phyloP scores from a whole-genome alignment of 208 protist genomes.

The Acanthamoeba rhysodes region DNA sequence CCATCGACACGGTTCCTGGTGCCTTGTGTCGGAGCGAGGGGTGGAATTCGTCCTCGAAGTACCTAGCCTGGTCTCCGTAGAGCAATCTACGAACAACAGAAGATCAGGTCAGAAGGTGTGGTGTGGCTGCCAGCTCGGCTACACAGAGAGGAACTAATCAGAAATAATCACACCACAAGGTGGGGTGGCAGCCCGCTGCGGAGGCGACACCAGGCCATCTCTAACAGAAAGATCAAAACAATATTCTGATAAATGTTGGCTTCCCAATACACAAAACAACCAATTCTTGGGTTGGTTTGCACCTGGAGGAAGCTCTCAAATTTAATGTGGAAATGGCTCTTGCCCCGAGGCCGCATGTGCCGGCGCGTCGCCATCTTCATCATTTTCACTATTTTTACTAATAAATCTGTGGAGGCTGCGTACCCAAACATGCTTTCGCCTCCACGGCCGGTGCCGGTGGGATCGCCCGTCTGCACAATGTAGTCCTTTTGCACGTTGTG shows the following conservation, averaged over 20 bases:
- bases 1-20: constrained; percentile 89
- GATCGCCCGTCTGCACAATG: constrained; percentile 93
- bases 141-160: not conserved
- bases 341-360: not conserved
- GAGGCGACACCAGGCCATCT: not conserved
- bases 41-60: constrained; percentile 92
- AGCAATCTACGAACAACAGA: constrained; percentile 61
- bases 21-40: constrained; percentile 81
- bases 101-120: not conserved
- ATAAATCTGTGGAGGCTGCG: not conserved
- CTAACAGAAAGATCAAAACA: too few species aligned
- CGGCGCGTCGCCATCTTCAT: not conserved
- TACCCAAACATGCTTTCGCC: constrained; percentile 90
- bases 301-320: not conserved
- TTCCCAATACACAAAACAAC: constrained; percentile 2
- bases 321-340: not conserved
- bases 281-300: not conserved
- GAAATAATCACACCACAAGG: not conserved
- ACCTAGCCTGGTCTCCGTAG: constrained; percentile 88
- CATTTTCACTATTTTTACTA: not conserved
- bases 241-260: not conserved
- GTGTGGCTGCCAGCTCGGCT: too few species aligned
- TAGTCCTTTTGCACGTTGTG: constrained; percentile 93
- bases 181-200: not conserved
- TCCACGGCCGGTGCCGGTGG: constrained; percentile 89